phyloP scores from a whole-genome alignment of 2,329 filamentous ascomycete genomes.

The Hypoxylon sp. region DNA sequence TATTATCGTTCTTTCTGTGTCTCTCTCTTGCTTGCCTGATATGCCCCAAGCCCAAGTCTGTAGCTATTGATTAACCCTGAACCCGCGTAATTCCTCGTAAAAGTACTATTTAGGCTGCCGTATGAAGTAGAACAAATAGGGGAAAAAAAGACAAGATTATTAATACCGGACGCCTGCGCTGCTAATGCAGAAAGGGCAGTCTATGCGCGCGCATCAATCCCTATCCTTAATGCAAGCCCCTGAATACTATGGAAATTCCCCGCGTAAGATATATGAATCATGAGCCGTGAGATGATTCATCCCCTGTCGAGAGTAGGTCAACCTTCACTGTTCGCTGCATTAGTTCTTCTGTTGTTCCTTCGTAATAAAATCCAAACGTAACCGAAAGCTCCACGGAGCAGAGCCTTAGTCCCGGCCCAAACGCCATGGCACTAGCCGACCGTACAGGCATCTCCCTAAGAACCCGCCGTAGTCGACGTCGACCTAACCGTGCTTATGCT shows the following conservation, averaged over 20 bases:
- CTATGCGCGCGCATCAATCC: constrained; percentile 34
- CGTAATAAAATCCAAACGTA: constrained; percentile 14
- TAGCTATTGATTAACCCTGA: constrained; percentile 32
- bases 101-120: background rate
- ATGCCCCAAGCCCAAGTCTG: constrained; percentile 18
- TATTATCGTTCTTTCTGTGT: constrained; percentile 9
- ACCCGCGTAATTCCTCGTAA: constrained; percentile 7
- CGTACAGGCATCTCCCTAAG: constrained; percentile 49
- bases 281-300: background rate
- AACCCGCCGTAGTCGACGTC: constrained; percentile 33
- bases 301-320: background rate
- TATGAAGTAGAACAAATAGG: constrained; percentile 15
- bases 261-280: constrained; percentile 10
- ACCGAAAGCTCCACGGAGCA: constrained; percentile 14
- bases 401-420: constrained; percentile 32
- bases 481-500: constrained; percentile 17
- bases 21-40: constrained; percentile 17
- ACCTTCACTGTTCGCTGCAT: background rate
- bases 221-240: constrained; percentile 22
- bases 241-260: constrained; percentile 6
- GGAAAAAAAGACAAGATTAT: constrained; percentile 9
- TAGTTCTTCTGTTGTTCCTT: constrained; percentile 8
- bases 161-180: constrained; percentile 39
- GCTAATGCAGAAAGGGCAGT: constrained; percentile 38
- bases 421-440: constrained; percentile 48